A percentile compares a stretch with the other conserved stretches of the same genome.
Evolutionary conservation across 2,329 filamentous ascomycete species (phyloP).

Genomic region (Ramularia endophylla): DNA sequence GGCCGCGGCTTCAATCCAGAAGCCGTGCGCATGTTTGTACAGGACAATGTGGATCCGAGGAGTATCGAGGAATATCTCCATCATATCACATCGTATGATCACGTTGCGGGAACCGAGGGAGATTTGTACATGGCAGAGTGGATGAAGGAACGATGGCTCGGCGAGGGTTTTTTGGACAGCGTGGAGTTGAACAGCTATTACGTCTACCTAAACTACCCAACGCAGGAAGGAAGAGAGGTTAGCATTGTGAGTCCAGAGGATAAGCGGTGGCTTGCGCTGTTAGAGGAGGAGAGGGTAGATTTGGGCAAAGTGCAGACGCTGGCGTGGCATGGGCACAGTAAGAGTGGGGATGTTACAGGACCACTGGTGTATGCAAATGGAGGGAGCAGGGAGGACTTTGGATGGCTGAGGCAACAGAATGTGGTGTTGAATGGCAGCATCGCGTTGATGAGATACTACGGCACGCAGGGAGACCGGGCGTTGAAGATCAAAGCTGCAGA

Average conservation of each 20-base stretch:
- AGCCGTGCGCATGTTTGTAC: conserved; percentile 68
- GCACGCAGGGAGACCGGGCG: conserved; percentile 63
- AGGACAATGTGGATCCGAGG: conserved; percentile 63
- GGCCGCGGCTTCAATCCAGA: conserved; percentile 77
- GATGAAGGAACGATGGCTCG: conserved; percentile 71
- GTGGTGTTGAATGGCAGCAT: conserved; percentile 74
- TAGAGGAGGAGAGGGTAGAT: conserved; percentile 75
- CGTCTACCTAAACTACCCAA: conserved; percentile 91
- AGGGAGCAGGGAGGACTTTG: conserved; percentile 78
- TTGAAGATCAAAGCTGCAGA: conserved; percentile 90
- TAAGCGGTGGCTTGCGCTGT: conserved; percentile 64
- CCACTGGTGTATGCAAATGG: conserved; percentile 90
- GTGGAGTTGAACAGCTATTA: conserved; percentile 63
- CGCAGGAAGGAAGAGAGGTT: conserved; percentile 67
- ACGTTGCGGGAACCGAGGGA: conserved; percentile 90
- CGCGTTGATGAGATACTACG: conserved; percentile 75
- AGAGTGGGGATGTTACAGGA: conserved; percentile 76
- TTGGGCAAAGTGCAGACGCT: conserved; percentile 56
- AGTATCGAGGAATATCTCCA: conserved; percentile 60
- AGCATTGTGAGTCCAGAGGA: conserved; percentile 69
- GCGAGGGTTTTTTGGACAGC: conserved; percentile 59
- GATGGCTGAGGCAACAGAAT: conserved; percentile 61
- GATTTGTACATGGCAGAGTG: conserved; percentile 82
- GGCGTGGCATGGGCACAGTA: conserved; percentile 85
- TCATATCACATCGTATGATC: conserved; percentile 77